Conservation (phyloP, 805 yeast species). For the Wickerhamiella sorbophila region DNA sequence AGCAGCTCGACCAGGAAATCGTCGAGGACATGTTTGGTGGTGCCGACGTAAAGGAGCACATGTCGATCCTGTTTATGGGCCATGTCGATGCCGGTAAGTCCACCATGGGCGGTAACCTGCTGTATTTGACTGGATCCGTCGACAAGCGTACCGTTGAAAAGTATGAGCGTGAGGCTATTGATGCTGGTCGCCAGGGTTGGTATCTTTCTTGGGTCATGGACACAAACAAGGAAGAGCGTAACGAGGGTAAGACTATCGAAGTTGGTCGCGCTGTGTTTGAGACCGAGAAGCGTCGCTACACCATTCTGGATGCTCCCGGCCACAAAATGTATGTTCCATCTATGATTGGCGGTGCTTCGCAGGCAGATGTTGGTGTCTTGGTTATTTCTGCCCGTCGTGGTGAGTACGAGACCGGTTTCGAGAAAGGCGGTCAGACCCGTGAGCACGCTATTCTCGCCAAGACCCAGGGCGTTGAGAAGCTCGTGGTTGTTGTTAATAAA, state of each 20-base stretch:
- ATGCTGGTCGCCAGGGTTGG: slow-evolving; percentile 99
- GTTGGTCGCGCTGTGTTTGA: slow-evolving; percentile 97
- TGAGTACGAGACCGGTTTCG: slow-evolving; percentile 98
- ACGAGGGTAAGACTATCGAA: slow-evolving; percentile 97
- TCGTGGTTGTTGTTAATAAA: slow-evolving; percentile 89
- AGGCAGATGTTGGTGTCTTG: slow-evolving; percentile 95
- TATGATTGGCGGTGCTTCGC: slow-evolving; percentile 99
- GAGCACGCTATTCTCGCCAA: slow-evolving; percentile 96
- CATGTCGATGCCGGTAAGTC: slow-evolving; percentile 99
- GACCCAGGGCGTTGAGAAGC: slow-evolving; percentile 93
- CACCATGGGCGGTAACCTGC: slow-evolving; percentile 97
- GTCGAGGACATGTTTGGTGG: slow-evolving; percentile 81
- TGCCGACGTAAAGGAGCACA: slow-evolving; percentile 57
- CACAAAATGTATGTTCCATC: slow-evolving; percentile 98
- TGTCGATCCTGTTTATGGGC: slow-evolving; percentile 96
- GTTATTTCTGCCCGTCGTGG: slow-evolving; percentile 98
- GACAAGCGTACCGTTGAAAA: slow-evolving; percentile 98
- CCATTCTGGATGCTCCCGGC: slow-evolving; percentile 98
- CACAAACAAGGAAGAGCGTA: slow-evolving; percentile 96
- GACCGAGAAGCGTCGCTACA: slow-evolving; percentile 94
- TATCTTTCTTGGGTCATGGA: slow-evolving; percentile 99
- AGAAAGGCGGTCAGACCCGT: slow-evolving; percentile 97
- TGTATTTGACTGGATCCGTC: slow-evolving; percentile 88
- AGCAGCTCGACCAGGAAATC: slow-evolving; percentile 46
- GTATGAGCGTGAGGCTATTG: slow-evolving; percentile 96